Evolutionary conservation across 2,329 filamentous ascomycete genomes (phyloP), one percentile per base, ranked within the genome.

Genomic region (Claviceps digitariae): DNA sequence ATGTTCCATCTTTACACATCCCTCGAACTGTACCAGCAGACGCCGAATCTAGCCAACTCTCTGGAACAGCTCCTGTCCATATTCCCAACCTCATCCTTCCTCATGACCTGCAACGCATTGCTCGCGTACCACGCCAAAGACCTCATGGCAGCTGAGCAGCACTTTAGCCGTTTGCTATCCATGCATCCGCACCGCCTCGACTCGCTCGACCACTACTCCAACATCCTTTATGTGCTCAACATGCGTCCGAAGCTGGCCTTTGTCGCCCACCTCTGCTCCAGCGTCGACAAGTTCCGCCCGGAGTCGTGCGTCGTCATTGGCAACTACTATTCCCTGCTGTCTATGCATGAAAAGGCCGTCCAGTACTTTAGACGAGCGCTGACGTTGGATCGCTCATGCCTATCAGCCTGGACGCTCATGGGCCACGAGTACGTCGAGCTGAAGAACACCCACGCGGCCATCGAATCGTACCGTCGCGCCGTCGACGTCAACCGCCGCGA

Each of bases 401-500:
- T 96, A 17, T 94, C 90, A 0, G 93, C 93, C 1, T 98, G 93
- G 93, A 98, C 93, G 0, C 75, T 98, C 1, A 97, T 98, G 91
- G 93, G 93, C 1, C 93, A 98, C 67, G 93, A 98, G 67, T 98
- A 96, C 61, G 90, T 97, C 52, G 93, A 98, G 68, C 83, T 98
- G 69, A 98, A 97, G 65, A 98, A 98, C 66, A 97, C 91, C 0
- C 93, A 98, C 62, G 91, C 93, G 0, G 93, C 93, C 9, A 97
- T 98, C 57, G 93, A 98, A 67, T 95, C 89, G 1, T 98, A 98
- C 64, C 83, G 93, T 1, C 84, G 93, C 44, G 93, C 93, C 1
- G 91, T 98, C 1, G 93, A 98, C 62, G 88, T 93, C 60, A 97
- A 98, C 64, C 82, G 91, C 36, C 88, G 93, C 61, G 93, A 98